phyloP scores from a whole-genome alignment of 352 stramenopile genomes.

The Phytophthora agathidicida region DNA sequence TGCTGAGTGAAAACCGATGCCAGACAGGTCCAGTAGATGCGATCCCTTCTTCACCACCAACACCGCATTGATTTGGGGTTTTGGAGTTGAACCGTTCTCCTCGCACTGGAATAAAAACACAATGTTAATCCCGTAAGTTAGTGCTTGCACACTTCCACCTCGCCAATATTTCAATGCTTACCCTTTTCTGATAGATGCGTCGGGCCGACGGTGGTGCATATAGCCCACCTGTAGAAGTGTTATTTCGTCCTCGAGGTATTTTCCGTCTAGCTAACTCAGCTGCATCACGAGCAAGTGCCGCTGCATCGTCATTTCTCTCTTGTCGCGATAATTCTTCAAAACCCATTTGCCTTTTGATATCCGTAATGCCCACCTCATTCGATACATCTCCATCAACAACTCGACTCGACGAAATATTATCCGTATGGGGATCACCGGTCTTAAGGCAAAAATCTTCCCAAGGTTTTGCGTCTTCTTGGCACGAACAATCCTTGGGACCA shows the following conservation, averaged over 20 bases:
- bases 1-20: constrained; percentile 57
- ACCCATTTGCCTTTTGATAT: constrained; percentile 73
- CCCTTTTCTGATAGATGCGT: constrained; percentile 49
- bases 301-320: constrained; percentile 25
- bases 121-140: not conserved
- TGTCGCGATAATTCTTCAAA: constrained; percentile 39
- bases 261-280: constrained; percentile 31
- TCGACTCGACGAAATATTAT: not conserved
- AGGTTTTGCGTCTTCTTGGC: constrained; percentile 49
- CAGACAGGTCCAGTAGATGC: constrained; percentile 53
- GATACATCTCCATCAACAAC: not conserved
- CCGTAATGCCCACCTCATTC: constrained; percentile 55
- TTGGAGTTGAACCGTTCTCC: constrained; percentile 42
- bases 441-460: constrained; percentile 62
- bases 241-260: not conserved
- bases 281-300: constrained; percentile 25
- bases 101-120: constrained; percentile 37
- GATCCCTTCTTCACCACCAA: constrained; percentile 43
- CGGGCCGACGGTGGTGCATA: constrained; percentile 21
- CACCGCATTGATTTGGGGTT: constrained; percentile 44
- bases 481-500: constrained; percentile 46
- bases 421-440: constrained; percentile 8
- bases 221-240: constrained; percentile 7
- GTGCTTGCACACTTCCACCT: not conserved
- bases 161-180: constrained; percentile 13